Base-by-base conservation (phyloP, 208 protist species). In the Leishmania turanica region DNA sequence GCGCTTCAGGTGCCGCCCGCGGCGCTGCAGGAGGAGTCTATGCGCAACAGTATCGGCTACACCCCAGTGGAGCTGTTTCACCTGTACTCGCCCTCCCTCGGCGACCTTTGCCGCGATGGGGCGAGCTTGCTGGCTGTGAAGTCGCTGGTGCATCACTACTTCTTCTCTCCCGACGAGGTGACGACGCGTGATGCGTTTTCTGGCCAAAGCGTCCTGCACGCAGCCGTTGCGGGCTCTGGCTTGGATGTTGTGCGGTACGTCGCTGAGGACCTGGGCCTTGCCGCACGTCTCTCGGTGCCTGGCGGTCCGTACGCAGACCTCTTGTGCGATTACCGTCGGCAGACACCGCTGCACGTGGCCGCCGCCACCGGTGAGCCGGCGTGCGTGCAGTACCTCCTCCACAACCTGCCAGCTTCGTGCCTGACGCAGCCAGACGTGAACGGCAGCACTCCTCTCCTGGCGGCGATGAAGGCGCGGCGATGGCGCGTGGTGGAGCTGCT, bases 311-410 rank as follows among this genome's bases (percentile, higher is more conserved):
- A 75, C 65, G 37, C 53, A 1, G 79, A 70, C 13, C 86, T 84
- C 64, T 70, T 92, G 49, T 73, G 88, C 34, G 91, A 97, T 70
- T 85, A 72, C 15, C 90, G 89, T 0, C 58, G 75, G 51, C 90
- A 95, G 77, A 96, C 88, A 5, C 93, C 95, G 15, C 76, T 98
- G 75, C 95, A 98, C 82, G 40, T 93, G 42, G 93, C 93, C 51
- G 92, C 86, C 11, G 83, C 80, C 68, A 31, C 75, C 49, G 90
- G 90, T 4, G 84, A 92, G 68, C 77, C 90, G 3, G 80, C 83
- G 60, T 86, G 82, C 66, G 86, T 91, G 37, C 81, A 84, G 65
- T 87, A 90, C 62, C 88, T 98, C 8, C 65, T 90, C 19, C 56
- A 85, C 31, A 42, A 75, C 27, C 87, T 87, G 37, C 87, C 91